Conservation (phyloP, 768 basidiomycete genomes). For the Tricholomella constricta region DNA sequence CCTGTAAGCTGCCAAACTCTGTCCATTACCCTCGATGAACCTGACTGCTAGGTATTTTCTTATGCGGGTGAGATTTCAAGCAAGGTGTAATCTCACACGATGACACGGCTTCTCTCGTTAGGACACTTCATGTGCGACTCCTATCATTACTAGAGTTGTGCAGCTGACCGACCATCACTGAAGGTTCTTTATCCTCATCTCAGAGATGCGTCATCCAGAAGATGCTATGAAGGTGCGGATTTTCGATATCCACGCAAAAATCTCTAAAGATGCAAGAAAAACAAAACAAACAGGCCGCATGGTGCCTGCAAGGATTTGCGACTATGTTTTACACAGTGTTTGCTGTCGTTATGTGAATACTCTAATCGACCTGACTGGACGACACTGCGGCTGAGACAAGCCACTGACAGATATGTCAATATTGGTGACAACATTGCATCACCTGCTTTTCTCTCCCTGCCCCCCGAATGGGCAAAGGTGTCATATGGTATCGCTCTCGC, state of each 20-base stretch:
- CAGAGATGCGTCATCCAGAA: constrained; percentile 52
- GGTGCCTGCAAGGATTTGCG: constrained; percentile 54
- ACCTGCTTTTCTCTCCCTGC: constrained; percentile 48
- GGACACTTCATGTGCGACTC: constrained; percentile 52
- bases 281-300: constrained; percentile 43
- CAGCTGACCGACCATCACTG: background rate
- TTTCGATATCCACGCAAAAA: no score
- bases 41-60: constrained; percentile 55
- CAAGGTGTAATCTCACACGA: background rate
- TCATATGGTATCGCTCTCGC: constrained; percentile 49
- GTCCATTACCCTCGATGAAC: no score
- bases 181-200: constrained; percentile 61
- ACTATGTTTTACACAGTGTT: constrained; percentile 54
- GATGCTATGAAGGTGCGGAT: constrained; percentile 67
- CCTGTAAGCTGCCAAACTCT: constrained; percentile 35
- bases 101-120: constrained; percentile 14
- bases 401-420: constrained; percentile 42
- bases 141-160: background rate
- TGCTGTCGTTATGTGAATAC: constrained; percentile 35
- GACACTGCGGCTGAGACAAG: background rate
- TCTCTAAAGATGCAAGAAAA: no score
- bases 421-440: constrained; percentile 49
- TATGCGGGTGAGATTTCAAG: constrained; percentile 42
- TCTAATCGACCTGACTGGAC: background rate
- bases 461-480: constrained; percentile 51